These are phyloP conservation scores for Schizonepeta tenuifolia DNA, from an alignment of 257 asterid species.

Conservation along the genomic window DNA sequence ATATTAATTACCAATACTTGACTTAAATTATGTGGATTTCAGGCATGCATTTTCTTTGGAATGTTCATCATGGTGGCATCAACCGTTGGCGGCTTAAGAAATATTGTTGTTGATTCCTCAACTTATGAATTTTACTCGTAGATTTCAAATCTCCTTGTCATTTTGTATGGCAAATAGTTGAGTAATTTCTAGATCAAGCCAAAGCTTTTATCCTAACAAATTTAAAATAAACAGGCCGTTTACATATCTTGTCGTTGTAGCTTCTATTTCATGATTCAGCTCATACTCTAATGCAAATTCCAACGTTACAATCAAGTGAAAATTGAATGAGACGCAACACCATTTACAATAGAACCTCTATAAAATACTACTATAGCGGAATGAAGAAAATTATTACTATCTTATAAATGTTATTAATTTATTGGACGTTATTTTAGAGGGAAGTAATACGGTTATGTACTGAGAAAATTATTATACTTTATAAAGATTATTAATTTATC, in stretches of 20 bases:
- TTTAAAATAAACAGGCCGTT: neutral
- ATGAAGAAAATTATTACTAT: no score
- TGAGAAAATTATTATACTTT: no score
- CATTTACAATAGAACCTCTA: no score
- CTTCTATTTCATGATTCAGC: neutral
- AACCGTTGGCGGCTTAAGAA: conserved; percentile 80
- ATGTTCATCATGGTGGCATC: conserved; percentile 79
- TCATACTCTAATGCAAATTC: neutral
- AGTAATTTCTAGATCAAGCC: neutral
- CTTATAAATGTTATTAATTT: no score
- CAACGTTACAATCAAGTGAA: neutral
- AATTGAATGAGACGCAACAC: neutral
- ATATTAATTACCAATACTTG: neutral
- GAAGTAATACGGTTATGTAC: no score
- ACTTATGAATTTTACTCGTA: conserved; percentile 71
- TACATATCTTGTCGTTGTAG: neutral
- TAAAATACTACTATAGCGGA: no score
- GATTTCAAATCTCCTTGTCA: neutral
- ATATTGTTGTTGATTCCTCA: conserved; percentile 74
- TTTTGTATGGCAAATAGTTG: neutral
- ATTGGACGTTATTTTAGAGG: no score
- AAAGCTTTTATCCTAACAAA: neutral
- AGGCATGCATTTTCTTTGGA: conserved; percentile 63
- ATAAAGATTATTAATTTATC: no score
- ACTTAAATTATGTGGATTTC: conserved; percentile 13